Evolutionary conservation across 2,329 filamentous ascomycete species (phyloP), one percentile per base, ranked within the genome.

Genomic region (Penicillium thymicola): DNA sequence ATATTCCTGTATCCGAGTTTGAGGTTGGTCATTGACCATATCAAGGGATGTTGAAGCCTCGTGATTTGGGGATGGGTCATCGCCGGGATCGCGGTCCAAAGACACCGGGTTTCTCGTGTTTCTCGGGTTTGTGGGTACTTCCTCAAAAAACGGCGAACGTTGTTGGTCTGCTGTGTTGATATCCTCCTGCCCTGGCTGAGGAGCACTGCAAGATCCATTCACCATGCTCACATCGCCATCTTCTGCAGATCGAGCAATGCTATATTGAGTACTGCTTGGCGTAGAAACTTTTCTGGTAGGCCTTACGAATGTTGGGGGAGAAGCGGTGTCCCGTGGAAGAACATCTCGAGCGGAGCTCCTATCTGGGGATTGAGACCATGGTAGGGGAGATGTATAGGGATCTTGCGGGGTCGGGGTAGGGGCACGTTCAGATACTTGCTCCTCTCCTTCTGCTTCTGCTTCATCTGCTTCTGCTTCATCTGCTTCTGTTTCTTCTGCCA

Each of bases 291-390:
- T 28, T 21, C 23, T 28, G 14, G 4, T 53, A 48, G 27, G n/a
- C 2, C 53, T 21, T 21, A 21, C 43, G 25, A 42, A 55, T 28
- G 48, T 52, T 6, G 65, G 30, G 23, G 52, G 45, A 32, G 66
- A 69, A 51, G 68, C 71, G 56, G 69, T 73, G 43, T 72, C 67
- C 25, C 51, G 54, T n/a, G 68, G 72, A 16, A 72, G 57, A 38
- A 48, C 48, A 50, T 59, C 51, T 47, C 51, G 54, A 42, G 51
- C 53, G 40, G 44, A 46, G 27, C 41, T 49, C 14, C 59, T 41
- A 14, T 60, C 43, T n/a, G 64, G 59, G 23, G 63, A 67, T 27
- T 21, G 14, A 30, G 52, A 49, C 67, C 69, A 70, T 42, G 48
- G 28, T 50, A 51, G 27, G 9, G 63, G 61, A 23, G 65, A 64